Evolutionary conservation across 2,329 filamentous ascomycete species (phyloP), one percentile per base, ranked within the genome.

Genomic region (Trichoderma atroviride): DNA sequence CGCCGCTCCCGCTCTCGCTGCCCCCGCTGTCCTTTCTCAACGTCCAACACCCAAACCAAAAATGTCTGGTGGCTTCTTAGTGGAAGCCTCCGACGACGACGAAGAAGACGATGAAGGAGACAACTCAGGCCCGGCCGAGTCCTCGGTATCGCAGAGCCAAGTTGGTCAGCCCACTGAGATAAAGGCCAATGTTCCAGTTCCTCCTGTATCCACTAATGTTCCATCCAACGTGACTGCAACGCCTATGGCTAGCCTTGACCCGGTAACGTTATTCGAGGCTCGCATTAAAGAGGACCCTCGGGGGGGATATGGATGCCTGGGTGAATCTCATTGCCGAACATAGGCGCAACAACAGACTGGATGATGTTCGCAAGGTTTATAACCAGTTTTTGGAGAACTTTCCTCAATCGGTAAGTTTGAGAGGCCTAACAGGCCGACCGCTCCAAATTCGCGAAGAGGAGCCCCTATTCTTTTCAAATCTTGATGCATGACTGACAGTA

Each of bases 271-370:
- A 70, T 85, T 98, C 76, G 95, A 99, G 83, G 92, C 96, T 79
- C 90, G 95, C 77, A 91, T 98, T 79, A 91, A 91, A 78, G 92
- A 97, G 76, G 96, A 99, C 77, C 92, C 95, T 19, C 92, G 93
- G 75, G 96, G 96, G 95, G 76, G 94, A 97, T 75, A 88, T 96
- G 80, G 92, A 96, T 78, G 93, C 95, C 37, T 99, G 96, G 96
- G 83, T 96, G 75, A 87, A 88, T 73, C 85, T 99, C 77, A 95
- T 99, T 78, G 87, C 88, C 73, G 93, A 97, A 78, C 89, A 97
- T 79, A 91, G 91, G 74, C 90, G 88, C 76, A 92, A 91, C 75
- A 92, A 92, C 81, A 92, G 94, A 79, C 82, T 94, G 71, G 93
- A 97, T 71, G 91, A 95, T 75, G 88, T 92, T 33, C 89, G 95